A percentile compares a stretch with the other conserved stretches of the same genome.
Evolutionary conservation across 108 stramenopile genomes (phyloP).

Genomic region (Cyclotella sp.): DNA sequence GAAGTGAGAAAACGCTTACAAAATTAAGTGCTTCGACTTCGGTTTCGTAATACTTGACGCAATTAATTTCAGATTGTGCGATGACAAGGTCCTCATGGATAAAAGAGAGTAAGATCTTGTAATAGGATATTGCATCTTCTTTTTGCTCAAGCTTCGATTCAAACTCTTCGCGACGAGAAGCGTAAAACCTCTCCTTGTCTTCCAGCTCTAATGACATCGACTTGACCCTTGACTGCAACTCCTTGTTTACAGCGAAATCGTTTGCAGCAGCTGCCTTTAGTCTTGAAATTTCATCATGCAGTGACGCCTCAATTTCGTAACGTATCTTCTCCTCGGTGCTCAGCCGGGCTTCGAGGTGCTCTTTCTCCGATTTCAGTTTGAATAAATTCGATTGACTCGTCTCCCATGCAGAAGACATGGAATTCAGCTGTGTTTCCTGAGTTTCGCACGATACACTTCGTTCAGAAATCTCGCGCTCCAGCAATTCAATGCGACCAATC

Average conservation of each 20-base stretch:
- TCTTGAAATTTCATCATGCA: neutral
- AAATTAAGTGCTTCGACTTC: neutral
- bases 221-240: conserved; percentile 24
- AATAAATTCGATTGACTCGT: neutral
- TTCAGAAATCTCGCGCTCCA: conserved; percentile 17
- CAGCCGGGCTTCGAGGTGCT: neutral
- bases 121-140: neutral
- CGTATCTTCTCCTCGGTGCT: neutral
- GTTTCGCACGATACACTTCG: neutral
- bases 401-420: no score
- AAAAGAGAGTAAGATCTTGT: neutral
- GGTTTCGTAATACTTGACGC: neutral
- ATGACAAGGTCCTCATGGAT: neutral
- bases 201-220: conserved; percentile 21
- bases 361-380: neutral
- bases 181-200: neutral
- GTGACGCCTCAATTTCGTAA: neutral
- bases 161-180: neutral
- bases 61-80: neutral
- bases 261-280: neutral
- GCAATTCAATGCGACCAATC: conserved; percentile 1
- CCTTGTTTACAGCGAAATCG: neutral
- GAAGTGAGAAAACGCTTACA: neutral
- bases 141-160: neutral
- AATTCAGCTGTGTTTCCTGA: neutral